Evolutionary conservation across 257 asterid genomes (phyloP).

Genomic region (Lavandula angustifolia): DNA sequence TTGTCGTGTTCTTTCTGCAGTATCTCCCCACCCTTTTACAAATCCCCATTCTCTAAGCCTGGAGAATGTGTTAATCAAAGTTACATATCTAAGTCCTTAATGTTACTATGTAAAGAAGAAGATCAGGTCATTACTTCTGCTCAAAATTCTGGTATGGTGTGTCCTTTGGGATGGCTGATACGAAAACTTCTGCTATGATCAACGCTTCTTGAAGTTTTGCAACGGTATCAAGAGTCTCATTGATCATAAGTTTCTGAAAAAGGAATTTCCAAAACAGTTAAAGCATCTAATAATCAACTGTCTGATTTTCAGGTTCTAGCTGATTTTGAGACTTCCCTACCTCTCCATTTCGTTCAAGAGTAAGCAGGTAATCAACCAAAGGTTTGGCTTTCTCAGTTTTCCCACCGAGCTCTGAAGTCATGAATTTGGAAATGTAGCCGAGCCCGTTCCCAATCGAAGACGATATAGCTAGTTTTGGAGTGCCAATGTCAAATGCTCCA

Average conservation of each 20-base stretch:
- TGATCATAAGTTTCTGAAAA: slow-evolving; percentile 77
- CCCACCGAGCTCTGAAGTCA: slow-evolving; percentile 59
- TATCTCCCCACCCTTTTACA: slow-evolving; percentile 82
- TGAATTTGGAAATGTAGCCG: slow-evolving; percentile 54
- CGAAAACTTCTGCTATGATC: slow-evolving; percentile 51
- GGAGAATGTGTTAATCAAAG: slow-evolving; percentile 4
- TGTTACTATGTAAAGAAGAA: background rate
- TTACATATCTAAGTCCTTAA: slow-evolving; percentile 3
- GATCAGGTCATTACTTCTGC: slow-evolving; percentile 45
- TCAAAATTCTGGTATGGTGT: slow-evolving; percentile 58
- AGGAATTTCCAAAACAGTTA: background rate
- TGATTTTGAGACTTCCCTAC: slow-evolving; percentile 35
- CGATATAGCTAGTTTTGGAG: slow-evolving; percentile 50
- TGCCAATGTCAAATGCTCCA: slow-evolving; percentile 56
- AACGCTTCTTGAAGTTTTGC: slow-evolving; percentile 61
- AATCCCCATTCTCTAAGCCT: slow-evolving; percentile 81
- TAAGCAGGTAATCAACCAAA: slow-evolving; percentile 57
- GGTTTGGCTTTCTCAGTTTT: slow-evolving; percentile 54
- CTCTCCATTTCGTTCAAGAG: slow-evolving; percentile 72
- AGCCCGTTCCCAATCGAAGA: slow-evolving; percentile 72
- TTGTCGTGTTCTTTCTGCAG: slow-evolving; percentile 61
- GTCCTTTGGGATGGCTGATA: slow-evolving; percentile 60
- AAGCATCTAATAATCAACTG: background rate
- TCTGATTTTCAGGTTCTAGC: background rate
- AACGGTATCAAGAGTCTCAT: slow-evolving; percentile 52